Base-by-base conservation (phyloP, 495 filamentous ascomycete genomes). In the Podospora pseudocomata region DNA sequence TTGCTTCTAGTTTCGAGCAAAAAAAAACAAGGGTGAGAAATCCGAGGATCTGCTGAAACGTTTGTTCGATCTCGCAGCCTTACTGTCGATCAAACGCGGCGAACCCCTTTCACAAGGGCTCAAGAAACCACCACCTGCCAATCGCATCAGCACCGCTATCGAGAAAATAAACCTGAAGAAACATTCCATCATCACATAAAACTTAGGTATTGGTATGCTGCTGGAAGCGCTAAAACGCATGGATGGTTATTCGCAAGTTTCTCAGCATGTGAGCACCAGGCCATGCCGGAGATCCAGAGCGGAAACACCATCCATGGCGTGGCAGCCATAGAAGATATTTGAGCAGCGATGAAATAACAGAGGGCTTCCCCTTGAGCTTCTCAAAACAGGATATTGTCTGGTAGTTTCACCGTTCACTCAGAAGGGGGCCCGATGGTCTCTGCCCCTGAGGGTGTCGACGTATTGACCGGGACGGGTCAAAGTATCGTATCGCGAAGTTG, bases 41-140 rank as follows among this genome's bases (percentile, higher is more conserved):
- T 30, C 20, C 59, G 16, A n/a, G 20, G 59, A 32, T 61, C 20
- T 61, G 23, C 59, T 61, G 59, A 61, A 61, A 61, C 59, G 27
- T 61, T 61, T 61, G 20, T 30, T 61, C 30, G 59, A 30, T 61
- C 30, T n/a, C 59, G 59, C 23, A 28, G 30, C 23, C 59, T 28
- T 32, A 9, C 5, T 20, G 59, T 9, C 59, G 59, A 61, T 61
- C 59, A 61, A 61, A 61, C 59, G 7, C 1, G 30, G 5, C 20
- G 26, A 61, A 11, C 39, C 39, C 23, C 59, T 61, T 61, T 32
- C 18, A 28, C 27, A 6, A n/a, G 30, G 9, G 16, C 16, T 16
- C 15, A 61, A 13, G 26, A 18, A 61, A 16, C 16, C 18, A 26
- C 32, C 5, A 23, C 23, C 23, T 32, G 16, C 23, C 59, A 61